Evolutionary conservation across 2,329 filamentous ascomycete genomes (phyloP).

Genomic region (Claviceps lovelessii): DNA sequence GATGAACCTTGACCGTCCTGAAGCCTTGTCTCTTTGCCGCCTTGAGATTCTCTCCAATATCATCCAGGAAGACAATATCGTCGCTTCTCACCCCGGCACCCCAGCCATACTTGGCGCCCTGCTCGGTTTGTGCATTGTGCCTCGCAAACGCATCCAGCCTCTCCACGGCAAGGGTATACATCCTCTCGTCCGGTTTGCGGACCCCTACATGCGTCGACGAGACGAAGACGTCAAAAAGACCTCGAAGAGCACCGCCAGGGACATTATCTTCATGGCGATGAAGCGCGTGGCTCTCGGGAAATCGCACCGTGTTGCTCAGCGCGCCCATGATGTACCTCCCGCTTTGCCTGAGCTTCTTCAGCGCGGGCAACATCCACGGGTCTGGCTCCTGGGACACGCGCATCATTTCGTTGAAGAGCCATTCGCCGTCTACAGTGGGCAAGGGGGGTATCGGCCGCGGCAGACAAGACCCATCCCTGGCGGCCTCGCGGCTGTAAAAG

Average conservation of each 20-base stretch:
- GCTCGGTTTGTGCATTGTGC: conserved; percentile 28
- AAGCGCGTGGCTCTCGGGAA: conserved; percentile 59
- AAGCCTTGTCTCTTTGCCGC: conserved; percentile 61
- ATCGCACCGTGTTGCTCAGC: conserved; percentile 80
- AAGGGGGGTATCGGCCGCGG: conserved; percentile 40
- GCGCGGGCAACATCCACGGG: conserved; percentile 76
- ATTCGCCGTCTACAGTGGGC: conserved; percentile 61
- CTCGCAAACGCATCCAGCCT: conserved; percentile 50
- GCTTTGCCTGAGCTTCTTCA: conserved; percentile 51
- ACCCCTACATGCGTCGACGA: conserved; percentile 76
- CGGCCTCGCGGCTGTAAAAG: conserved; percentile 38
- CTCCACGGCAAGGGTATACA: conserved; percentile 61
- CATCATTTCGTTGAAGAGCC: conserved; percentile 91
- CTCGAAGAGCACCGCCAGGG: conserved; percentile 42
- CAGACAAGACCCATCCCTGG: conserved; percentile 24
- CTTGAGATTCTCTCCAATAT: conserved; percentile 89
- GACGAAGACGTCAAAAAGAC: conserved; percentile 74
- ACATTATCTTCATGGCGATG: conserved; percentile 31
- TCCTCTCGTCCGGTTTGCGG: conserved; percentile 70
- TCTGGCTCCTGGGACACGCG: conserved; percentile 52
- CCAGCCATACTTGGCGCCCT: conserved; percentile 29
- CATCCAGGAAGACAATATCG: conserved; percentile 79
- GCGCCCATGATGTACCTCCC: conserved; percentile 62
- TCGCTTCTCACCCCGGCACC: conserved; percentile 37
- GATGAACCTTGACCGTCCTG: conserved; percentile 66